Base-by-base conservation (phyloP, 306 rosid genomes). In the Hylodesmum podocarpum region DNA sequence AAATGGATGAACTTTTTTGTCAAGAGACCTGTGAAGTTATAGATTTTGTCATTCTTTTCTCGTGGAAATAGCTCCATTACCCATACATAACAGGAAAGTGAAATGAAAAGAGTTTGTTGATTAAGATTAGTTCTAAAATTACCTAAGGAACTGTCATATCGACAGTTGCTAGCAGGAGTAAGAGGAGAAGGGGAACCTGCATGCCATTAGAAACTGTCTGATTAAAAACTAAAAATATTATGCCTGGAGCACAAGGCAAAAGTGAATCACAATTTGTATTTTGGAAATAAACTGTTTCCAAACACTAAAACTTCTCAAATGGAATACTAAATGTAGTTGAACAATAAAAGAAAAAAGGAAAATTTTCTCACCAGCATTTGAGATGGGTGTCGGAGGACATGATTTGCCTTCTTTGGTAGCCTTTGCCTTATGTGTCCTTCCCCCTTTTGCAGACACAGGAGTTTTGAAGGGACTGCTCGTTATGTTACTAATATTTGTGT, bases 91-190 rank as follows among this genome's bases (percentile, higher is more conserved):
- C 72, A 67, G 66, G 58, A 29, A 40, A 63, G 37, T 13, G 64
- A 72, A 70, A 66, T 59, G 61, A 39, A 50, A 53, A 78, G 28
- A 49, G 57, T 36, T 77, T 55, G 37, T 70, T 29, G 27, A 39
- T 59, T 57, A 66, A 40, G 44, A 63, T 63, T n/a, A 58, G 59
- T 40, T 75, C 62, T 29, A 77, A 62, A 58, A 44, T 82, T 92
- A 96, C 99, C 98, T 84, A 96, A 84, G 77, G 99, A 96, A 88
- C 96, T 96, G 83, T 96, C 99, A 81, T 89, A 91, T 6, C 99
- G 97, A 78, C 97, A 91, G 86, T 78, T 92, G 29, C 91, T 89
- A 39, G 96, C 97, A 43, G 98, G 99, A 79, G 99, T 95, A 80
- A 89, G 93, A 49, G 96, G 91, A 61, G 92, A 91, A 57, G 90